Percentiles rank a stretch among this genome's conserved stretches.
These are phyloP conservation scores for Aethionema arabicum DNA, from an alignment of 345 rosid genomes.

Conservation along the genomic window DNA sequence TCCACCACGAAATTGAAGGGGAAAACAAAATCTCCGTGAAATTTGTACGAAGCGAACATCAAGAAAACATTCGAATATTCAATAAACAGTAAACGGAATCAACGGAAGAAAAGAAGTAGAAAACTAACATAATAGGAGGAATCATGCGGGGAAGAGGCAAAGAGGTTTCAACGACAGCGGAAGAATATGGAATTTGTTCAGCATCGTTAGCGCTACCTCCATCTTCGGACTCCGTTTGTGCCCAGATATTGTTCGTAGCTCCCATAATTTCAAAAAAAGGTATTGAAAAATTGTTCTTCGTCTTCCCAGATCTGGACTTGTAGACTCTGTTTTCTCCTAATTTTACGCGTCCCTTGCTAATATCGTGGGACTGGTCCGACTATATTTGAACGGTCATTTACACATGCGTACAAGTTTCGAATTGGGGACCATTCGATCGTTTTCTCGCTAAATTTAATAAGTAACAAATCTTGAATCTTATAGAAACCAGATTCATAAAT, in stretches of 20 bases:
- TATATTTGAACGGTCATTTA: too few relatives aligned
- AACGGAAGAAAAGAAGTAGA: neutral
- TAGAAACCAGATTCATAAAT: too few relatives aligned
- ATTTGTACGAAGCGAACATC: constrained; percentile 8
- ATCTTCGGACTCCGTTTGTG: constrained; percentile 40
- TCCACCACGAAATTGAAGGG: neutral
- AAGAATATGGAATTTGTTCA: constrained; percentile 44
- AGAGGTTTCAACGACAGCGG: constrained; percentile 53
- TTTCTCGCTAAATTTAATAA: too few relatives aligned
- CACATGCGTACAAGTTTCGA: too few relatives aligned
- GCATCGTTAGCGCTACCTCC: constrained; percentile 30
- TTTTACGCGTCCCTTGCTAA: neutral
- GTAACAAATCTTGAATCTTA: too few relatives aligned
- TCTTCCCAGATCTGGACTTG: constrained; percentile 28
- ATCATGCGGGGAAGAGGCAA: constrained; percentile 54
- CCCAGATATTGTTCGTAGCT: constrained; percentile 48
- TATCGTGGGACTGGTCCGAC: too few relatives aligned
- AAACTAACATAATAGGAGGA: constrained; percentile 67
- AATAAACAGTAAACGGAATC: neutral
- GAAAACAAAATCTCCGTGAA: neutral
- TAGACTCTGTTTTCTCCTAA: constrained; percentile 17
- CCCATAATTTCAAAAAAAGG: constrained; percentile 41
- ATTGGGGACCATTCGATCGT: too few relatives aligned
- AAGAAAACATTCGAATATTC: neutral
- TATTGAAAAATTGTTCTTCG: neutral